These are phyloP conservation scores for Phascolomyces articulosus DNA, from an alignment of 371 early-diverging fungal genomes.

Conservation along the genomic window DNA sequence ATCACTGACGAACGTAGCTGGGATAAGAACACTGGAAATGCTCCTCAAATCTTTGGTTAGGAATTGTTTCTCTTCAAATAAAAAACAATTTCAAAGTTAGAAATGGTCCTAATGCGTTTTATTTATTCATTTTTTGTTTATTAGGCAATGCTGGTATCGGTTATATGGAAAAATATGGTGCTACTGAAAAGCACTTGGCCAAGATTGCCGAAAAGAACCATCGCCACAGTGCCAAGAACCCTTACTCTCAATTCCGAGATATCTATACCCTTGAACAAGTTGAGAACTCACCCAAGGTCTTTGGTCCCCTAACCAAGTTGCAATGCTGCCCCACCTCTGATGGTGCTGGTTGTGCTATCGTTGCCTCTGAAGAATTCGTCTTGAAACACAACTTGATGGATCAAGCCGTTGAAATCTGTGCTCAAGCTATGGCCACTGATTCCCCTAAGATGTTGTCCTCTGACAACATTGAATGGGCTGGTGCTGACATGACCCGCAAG, in stretches of 20 bases:
- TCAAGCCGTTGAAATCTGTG: conserved; percentile 75
- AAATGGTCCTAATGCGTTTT: no score
- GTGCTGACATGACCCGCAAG: conserved; percentile 74
- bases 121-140: no score
- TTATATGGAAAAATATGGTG: conserved; percentile 72
- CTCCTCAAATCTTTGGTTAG: conserved; percentile 76
- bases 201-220: conserved; percentile 82
- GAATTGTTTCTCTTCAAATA: no score
- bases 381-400: conserved; percentile 61
- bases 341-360: conserved; percentile 72
- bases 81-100: no score
- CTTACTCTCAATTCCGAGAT: conserved; percentile 83
- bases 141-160: conserved; percentile 81
- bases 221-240: conserved; percentile 72
- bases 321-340: conserved; percentile 87
- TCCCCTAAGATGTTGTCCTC: conserved; percentile 60
- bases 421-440: conserved; percentile 79
- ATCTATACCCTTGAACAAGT: conserved; percentile 72
- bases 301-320: conserved; percentile 76
- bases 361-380: conserved; percentile 75
- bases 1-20: conserved; percentile 67
- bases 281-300: conserved; percentile 64
- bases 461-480: conserved; percentile 70
- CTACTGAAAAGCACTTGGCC: conserved; percentile 62
- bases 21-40: conserved; percentile 61